phyloP scores from a whole-genome alignment of 208 protist species.

The Naegleria gruberi region DNA sequence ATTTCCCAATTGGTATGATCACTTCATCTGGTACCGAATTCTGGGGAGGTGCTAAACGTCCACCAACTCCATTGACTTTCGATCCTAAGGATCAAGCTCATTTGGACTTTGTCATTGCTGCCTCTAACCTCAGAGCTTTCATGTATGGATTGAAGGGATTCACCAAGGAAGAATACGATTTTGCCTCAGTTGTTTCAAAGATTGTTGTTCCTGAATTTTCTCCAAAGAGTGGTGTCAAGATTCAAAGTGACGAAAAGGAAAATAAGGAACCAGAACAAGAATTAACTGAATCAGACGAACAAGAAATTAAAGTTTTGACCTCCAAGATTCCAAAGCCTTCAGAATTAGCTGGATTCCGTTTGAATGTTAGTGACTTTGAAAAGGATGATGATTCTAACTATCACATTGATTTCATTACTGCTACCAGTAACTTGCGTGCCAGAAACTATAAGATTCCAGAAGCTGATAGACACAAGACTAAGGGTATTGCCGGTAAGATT shows the following conservation, averaged over 20 bases:
- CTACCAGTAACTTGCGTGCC: conserved; percentile 79
- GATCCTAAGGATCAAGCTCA: conserved; percentile 43
- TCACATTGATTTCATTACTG: conserved; percentile 84
- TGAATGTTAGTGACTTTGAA: conserved; percentile 61
- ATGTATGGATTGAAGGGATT: conserved; percentile 54
- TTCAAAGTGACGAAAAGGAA: background rate
- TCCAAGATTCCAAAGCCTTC: background rate
- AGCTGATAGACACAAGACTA: conserved; percentile 62
- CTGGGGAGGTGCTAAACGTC: conserved; percentile 78
- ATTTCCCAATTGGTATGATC: conserved; percentile 92
- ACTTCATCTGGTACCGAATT: conserved; percentile 76
- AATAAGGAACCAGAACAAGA: background rate
- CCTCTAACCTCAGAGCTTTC: conserved; percentile 54
- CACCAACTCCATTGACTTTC: conserved; percentile 66
- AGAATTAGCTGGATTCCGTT: background rate
- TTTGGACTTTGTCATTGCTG: conserved; percentile 67
- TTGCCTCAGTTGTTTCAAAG: background rate
- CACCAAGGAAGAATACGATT: conserved; percentile 12
- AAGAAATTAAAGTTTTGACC: background rate
- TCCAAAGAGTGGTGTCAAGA: conserved; percentile 29
- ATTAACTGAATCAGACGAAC: background rate
- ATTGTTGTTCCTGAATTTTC: conserved; percentile 13
- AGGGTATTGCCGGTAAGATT: conserved; percentile 86
- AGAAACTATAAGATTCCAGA: conserved; percentile 75
- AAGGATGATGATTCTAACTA: conserved; percentile 84